Base-by-base conservation (phyloP, 768 basidiomycete species). In the Rhizopogon sp. region DNA sequence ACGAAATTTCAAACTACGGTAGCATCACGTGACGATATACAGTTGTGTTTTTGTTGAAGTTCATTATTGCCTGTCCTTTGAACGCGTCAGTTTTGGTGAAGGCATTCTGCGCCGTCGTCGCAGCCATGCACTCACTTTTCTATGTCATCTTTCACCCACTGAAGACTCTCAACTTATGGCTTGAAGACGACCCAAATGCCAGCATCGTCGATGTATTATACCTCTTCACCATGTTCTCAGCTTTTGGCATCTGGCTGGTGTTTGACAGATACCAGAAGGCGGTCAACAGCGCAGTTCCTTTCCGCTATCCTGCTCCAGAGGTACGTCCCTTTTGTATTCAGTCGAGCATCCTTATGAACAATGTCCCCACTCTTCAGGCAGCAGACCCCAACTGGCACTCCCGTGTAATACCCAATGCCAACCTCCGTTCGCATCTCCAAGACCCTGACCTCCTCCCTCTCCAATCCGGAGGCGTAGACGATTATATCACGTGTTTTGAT, bases 401-500 rank as follows among this genome's bases (percentile, higher is more conserved):
- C 3, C 62, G 75, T 17, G 70, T 75, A 41, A 83, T 94, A 52
- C 64, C 66, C 14, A 73, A 84, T 20, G 80, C 91, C 6, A 73
- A 74, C 50, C 75, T 93, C 43, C 76, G 78, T 57, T 85, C 89
- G 3, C 93, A 95, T 67, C 67, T 79, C 40, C 71, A 73, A 6
- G 75, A 82, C 58, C 68, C 74, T 1, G 77, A 78, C 9, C 74
- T 93, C 33, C 71, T 79, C 39, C 83, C 86, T 3, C 65, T 76
- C 1, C 64, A 77, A 43, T 65, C 70, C 11, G 66, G 79, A 31
- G 66, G 73, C 1, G 76, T 76, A 40, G 74, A 81, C 44, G 77
- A 83, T 41, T 93, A 88, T 65, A 88, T 98, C 56, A 98, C 96
- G 2, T 86, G 87, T 66, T 98, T 83, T 62, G 96, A 98, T 69